phyloP scores from a whole-genome alignment of 305 asterid genomes.

The Andrographis paniculata region DNA sequence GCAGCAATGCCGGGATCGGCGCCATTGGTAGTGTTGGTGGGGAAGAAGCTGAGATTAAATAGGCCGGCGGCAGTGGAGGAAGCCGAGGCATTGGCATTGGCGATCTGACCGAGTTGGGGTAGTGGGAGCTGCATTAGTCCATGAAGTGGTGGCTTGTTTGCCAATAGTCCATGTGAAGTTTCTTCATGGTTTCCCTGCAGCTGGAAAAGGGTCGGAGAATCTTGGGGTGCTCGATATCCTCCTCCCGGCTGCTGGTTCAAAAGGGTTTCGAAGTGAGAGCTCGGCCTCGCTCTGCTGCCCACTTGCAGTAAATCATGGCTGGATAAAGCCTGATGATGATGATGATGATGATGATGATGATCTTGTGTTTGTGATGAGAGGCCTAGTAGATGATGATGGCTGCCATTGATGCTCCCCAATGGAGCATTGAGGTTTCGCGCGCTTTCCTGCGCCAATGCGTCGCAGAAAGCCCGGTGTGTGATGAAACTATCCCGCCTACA shows the following conservation, averaged over 20 bases:
- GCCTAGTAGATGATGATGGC: conserved; percentile 52
- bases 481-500: conserved; percentile 92
- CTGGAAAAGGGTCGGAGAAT: conserved; percentile 18
- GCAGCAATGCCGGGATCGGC: conserved; percentile 25
- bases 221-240: conserved; percentile 6
- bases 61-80: conserved; percentile 26
- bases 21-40: conserved; percentile 15
- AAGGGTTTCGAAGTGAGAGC: conserved; percentile 37
- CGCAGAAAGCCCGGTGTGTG: conserved; percentile 85
- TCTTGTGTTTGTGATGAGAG: conserved; percentile 25
- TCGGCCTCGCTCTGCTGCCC: conserved; percentile 34
- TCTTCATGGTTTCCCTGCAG: conserved; percentile 28
- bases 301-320: conserved; percentile 41
- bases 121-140: conserved; percentile 65
- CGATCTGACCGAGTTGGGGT: conserved; percentile 49
- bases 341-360: conserved; percentile 17
- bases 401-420: conserved; percentile 40
- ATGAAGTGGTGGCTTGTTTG: conserved; percentile 32
- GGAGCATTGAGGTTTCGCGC: conserved; percentile 39
- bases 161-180: conserved; percentile 35
- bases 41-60: conserved; percentile 63
- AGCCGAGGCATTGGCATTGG: conserved; percentile 17
- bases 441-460: conserved; percentile 80
- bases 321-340: conserved; percentile 15
- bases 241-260: conserved; percentile 30